A percentile compares a stretch with the other conserved stretches of the same genome.
phyloP scores from a whole-genome alignment of 805 yeast genomes.

The Lachancea nothofagi region DNA sequence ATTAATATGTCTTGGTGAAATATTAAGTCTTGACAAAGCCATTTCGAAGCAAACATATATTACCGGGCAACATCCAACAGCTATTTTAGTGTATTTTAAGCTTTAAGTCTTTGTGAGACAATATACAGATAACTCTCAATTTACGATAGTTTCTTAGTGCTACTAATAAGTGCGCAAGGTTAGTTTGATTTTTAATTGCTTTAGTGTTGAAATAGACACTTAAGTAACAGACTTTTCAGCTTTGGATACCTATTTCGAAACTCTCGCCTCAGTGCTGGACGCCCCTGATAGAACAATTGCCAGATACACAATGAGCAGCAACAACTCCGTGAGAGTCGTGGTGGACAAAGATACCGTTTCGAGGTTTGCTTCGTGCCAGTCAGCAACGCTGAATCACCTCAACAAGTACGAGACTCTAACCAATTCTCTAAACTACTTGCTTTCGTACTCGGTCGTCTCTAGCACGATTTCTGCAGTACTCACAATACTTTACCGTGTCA shows the following conservation, averaged over 20 bases:
- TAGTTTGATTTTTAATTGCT: too few species aligned
- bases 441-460: conserved; percentile 19
- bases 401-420: conserved; percentile 20
- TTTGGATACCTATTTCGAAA: conserved; percentile 2
- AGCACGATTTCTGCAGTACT: conserved; percentile 16
- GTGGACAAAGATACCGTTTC: conserved; percentile 23
- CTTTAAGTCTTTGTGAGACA: too few species aligned
- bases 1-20: too few species aligned
- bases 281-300: conserved; percentile 3
- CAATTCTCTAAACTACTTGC: conserved; percentile 13
- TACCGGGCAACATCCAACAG: too few species aligned
- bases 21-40: too few species aligned
- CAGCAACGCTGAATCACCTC: conserved; percentile 24
- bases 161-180: too few species aligned
- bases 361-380: conserved; percentile 22
- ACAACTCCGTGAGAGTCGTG: conserved; percentile 16
- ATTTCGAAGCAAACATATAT: too few species aligned
- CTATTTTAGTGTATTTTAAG: too few species aligned
- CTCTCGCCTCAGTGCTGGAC: conserved; percentile 3
- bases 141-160: too few species aligned
- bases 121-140: too few species aligned
- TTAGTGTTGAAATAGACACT: too few species aligned
- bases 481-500: conserved; percentile 12
- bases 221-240: neutral
- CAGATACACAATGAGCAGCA: conserved; percentile 3